Evolutionary conservation across 371 early-diverging fungal genomes (phyloP).

Genomic region (Mortierella sp.): DNA sequence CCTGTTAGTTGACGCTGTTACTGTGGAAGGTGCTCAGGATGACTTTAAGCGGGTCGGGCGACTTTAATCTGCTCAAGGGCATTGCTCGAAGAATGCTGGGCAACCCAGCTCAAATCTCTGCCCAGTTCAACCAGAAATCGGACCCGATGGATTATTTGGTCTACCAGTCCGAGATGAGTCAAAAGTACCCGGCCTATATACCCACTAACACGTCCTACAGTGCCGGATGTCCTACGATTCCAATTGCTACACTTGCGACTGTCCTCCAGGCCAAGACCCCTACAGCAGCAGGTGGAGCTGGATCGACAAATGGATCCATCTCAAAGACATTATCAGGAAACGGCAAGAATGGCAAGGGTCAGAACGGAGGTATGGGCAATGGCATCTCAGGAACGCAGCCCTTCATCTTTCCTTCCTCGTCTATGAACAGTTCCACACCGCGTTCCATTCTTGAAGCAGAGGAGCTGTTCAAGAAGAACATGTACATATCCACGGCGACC

Average conservation of each 20-base stretch:
- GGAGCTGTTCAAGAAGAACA: conserved; percentile 67
- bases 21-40: conserved; percentile 77
- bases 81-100: conserved; percentile 61
- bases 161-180: conserved; percentile 68
- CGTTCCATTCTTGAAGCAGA: conserved; percentile 71
- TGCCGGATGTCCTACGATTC: conserved; percentile 29
- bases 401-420: conserved; percentile 64
- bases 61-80: conserved; percentile 63
- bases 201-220: conserved; percentile 43
- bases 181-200: conserved; percentile 75
- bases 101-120: conserved; percentile 58
- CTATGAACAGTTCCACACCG: conserved; percentile 63
- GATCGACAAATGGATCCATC: conserved; percentile 1
- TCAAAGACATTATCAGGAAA: conserved; percentile 24
- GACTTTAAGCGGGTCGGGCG: conserved; percentile 71
- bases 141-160: conserved; percentile 75
- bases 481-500: conserved; percentile 73
- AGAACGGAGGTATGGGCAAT: conserved; percentile 15
- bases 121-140: conserved; percentile 64
- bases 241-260: conserved; percentile 40
- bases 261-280: conserved; percentile 30
- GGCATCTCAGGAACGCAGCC: conserved; percentile 45
- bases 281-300: conserved; percentile 23
- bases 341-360: conserved; percentile 31
- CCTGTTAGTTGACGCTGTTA: conserved; percentile 70